Evolutionary conservation across 371 early-diverging fungal genomes (phyloP).

Genomic region (Cokeromyces recurvatus): DNA sequence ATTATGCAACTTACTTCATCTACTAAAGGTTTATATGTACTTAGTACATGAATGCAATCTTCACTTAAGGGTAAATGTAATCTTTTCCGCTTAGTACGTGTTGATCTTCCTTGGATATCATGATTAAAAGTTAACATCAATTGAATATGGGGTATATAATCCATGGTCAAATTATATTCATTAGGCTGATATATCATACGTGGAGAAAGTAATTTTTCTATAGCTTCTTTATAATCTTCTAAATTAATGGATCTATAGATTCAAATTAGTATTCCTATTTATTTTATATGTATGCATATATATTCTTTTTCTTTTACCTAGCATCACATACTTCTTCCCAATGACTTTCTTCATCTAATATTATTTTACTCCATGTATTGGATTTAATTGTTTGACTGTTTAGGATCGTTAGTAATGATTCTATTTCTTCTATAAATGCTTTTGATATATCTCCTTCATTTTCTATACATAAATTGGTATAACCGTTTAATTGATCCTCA

Average conservation of each 20-base stretch:
- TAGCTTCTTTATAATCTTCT: constrained; percentile 9
- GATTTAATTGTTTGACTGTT: not conserved
- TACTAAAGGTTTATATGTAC: not conserved
- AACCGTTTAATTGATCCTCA: constrained; percentile 9
- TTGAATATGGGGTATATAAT: constrained; percentile 18
- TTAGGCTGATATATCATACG: constrained; percentile 1
- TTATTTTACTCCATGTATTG: constrained; percentile 1
- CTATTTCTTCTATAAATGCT: not conserved
- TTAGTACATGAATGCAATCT: constrained; percentile 5
- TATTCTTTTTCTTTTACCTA: constrained; percentile 3
- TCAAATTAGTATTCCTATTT: not conserved
- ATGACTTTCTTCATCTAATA: constrained; percentile 9
- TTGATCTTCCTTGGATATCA: not conserved
- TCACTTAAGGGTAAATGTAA: constrained; percentile 11
- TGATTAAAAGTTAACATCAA: constrained; percentile 6
- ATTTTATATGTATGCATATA: not conserved
- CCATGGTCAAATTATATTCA: constrained; percentile 5
- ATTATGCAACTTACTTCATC: constrained; percentile 24
- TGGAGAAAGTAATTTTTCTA: constrained; percentile 1
- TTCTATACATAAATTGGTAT: constrained; percentile 4
- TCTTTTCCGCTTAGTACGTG: constrained; percentile 14
- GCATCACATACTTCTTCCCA: constrained; percentile 10
- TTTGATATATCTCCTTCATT: not conserved
- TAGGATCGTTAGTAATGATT: not conserved
- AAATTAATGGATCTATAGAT: not conserved